These are phyloP conservation scores for Corylus heterophylla DNA, from an alignment of 306 rosid species.

Conservation along the genomic window DNA sequence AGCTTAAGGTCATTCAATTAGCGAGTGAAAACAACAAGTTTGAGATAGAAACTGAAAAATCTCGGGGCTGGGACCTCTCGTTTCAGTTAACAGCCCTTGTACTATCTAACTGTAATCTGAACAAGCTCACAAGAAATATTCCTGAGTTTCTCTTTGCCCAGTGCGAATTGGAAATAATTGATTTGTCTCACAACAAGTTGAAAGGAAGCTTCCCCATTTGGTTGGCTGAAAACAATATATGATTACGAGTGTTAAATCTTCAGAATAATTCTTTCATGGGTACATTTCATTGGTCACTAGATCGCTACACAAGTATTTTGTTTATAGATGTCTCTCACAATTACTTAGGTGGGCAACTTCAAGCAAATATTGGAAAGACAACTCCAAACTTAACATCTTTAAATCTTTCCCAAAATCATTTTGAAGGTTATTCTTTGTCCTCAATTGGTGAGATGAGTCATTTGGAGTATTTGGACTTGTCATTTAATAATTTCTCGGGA, in stretches of 20 bases:
- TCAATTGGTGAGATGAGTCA: slow-evolving; percentile 5
- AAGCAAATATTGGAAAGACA: neutral
- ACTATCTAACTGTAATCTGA: slow-evolving; percentile 1
- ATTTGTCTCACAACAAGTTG: slow-evolving; percentile 8
- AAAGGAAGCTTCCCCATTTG: neutral
- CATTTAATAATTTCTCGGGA: slow-evolving; percentile 8
- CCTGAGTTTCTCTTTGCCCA: slow-evolving; percentile 14
- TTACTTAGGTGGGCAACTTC: neutral
- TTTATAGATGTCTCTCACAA: neutral
- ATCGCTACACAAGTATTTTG: neutral
- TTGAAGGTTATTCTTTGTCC: slow-evolving; percentile 5
- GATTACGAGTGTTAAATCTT: neutral
- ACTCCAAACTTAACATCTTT: neutral
- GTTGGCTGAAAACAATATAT: neutral
- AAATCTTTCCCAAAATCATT: neutral
- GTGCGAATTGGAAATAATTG: neutral
- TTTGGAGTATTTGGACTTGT: neutral
- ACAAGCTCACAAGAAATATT: neutral
- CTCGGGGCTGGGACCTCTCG: neutral
- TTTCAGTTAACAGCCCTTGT: slow-evolving; percentile 24
- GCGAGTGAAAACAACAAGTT: neutral
- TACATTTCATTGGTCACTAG: neutral
- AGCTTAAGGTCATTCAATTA: slow-evolving; percentile 9
- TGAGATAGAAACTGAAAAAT: slow-evolving; percentile 21
- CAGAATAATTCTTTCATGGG: neutral